Base-by-base conservation (phyloP, 805 yeast species). In the Wickerhamiella bombiphila region DNA sequence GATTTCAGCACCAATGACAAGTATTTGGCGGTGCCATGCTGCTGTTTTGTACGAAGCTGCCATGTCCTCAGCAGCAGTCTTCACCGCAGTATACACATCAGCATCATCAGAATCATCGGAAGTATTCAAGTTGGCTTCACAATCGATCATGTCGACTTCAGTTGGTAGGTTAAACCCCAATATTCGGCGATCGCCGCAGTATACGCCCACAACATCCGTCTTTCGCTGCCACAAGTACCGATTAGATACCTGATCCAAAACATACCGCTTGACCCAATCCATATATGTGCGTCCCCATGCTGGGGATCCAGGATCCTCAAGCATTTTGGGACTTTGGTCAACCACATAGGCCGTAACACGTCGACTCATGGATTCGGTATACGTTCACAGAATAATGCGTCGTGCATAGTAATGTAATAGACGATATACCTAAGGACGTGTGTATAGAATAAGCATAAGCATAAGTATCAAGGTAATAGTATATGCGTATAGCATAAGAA, bases 141-240 rank as follows among this genome's bases (percentile, higher is more conserved):
- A 13, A 3, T 25, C 24, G 22, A n/a, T n/a, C 33, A 30, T n/a
- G 13, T 20, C 15, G 22, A 17, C 33, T 5, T 16, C 35, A 28
- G 15, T 11, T 17, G 26, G 26, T 8, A 32, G 11, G 14, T 7
- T 16, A 5, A 15, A 18, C 14, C n/a, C 26, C 11, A 11, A 26
- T 7, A 32, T 14, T 5, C 11, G 5, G 26, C 7, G 19, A 5
- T 14, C 13, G 15, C 17, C 33, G 13, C 28, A 20, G n/a, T 33
- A 16, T 6, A 38, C 40, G 5, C 38, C 43, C 2, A 36, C 37
- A 14, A 32, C 36, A 21, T 43, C 42, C 9, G 41, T 39, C 18
- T 35, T 37, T 5, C 46, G 37, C 17, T 30, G 36, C 43, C 42
- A 43, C 11, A 37, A 17, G 11, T 36, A 29, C 9, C 36, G 32